Base-by-base conservation (phyloP, 2,329 filamentous ascomycete species). In the Aschersonia sp. region DNA sequence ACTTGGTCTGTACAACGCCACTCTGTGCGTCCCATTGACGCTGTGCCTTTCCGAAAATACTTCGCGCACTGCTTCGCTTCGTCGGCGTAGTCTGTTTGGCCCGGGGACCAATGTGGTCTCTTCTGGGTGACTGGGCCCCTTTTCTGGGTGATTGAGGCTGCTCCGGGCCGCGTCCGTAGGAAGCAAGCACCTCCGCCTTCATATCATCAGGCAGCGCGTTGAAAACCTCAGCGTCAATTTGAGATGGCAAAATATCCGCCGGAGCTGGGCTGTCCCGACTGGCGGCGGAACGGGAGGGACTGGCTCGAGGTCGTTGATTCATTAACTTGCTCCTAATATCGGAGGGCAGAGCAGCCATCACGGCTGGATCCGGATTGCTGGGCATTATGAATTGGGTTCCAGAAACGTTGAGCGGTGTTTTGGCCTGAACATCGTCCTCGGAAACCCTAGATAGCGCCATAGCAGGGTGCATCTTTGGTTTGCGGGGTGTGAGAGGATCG, bases 301-400 rank as follows among this genome's bases (percentile, higher is more conserved):
- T 42, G 1, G 51, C 10, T n/a, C 54, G 58, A 8, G 60, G 60
- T 49, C 66, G 69, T 57, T 83, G 81, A 7, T 74, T 75, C 51
- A 85, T 71, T 8, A 97, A 72, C 58, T 78, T 86, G 33, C 78
- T 80, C 50, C 87, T 77, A 52, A 97, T 95, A 59, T 94, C 87
- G 33, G 71, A 72, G 0, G 90, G 90, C 4, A 98, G 71, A 57
- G 94, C 88, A 1, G 84, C 84, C 4, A 97, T 65, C 0, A 95
- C 83, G n/a, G 74, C 70, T 0, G 83, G 81, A 59, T 98, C 92
- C 2, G 85, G 76, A 54, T 95, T 86, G 1, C 77, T 77, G 0
- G 92, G 92, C 55, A 98, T 72, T 44, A 97, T 78, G 57, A 98
- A 98, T 57, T 98, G 92, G 0, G 90, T 95, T 2, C 90, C 87